Conservation (phyloP, 176 grass and related monocot species). For the Ensete ventricosum region DNA sequence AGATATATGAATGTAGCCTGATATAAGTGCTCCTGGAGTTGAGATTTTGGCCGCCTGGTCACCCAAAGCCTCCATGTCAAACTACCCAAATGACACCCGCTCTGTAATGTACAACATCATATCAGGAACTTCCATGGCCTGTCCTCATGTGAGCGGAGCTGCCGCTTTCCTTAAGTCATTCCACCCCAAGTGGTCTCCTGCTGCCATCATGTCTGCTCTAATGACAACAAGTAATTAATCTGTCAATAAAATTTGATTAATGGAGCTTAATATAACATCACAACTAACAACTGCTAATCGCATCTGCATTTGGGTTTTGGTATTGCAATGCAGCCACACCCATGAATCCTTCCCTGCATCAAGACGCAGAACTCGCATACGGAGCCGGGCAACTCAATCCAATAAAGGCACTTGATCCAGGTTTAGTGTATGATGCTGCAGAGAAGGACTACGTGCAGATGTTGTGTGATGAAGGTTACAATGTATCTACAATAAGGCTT, state of each 20-base stretch:
- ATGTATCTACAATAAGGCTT: slow-evolving; percentile 15
- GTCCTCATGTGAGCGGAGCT: slow-evolving; percentile 20
- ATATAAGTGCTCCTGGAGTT: slow-evolving; percentile 34
- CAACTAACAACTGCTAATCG: not conserved
- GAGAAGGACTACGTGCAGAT: slow-evolving; percentile 22
- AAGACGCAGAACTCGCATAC: slow-evolving; percentile 30
- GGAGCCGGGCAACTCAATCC: slow-evolving; percentile 37
- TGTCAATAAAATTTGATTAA: slow-evolving; percentile 4
- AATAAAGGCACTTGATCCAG: not conserved
- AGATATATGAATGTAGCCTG: slow-evolving; percentile 23
- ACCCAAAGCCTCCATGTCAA: not conserved
- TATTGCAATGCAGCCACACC: slow-evolving; percentile 20
- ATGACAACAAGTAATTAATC: slow-evolving; percentile 34
- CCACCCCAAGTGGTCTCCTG: slow-evolving; percentile 48
- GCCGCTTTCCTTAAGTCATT: slow-evolving; percentile 38
- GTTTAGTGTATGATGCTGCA: slow-evolving; percentile 31
- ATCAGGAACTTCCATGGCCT: slow-evolving; percentile 40
- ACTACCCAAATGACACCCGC: not conserved
- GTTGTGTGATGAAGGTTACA: slow-evolving; percentile 42
- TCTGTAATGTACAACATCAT: slow-evolving; percentile 24
- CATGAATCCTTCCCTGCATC: slow-evolving; percentile 26
- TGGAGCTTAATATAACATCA: not conserved
- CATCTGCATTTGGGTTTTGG: not conserved
- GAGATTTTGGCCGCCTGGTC: slow-evolving; percentile 46
- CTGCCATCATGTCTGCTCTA: slow-evolving; percentile 44